These are phyloP conservation scores for Singerocomus inundabilis DNA, from an alignment of 1,284 basidiomycete species.

Conservation along the genomic window DNA sequence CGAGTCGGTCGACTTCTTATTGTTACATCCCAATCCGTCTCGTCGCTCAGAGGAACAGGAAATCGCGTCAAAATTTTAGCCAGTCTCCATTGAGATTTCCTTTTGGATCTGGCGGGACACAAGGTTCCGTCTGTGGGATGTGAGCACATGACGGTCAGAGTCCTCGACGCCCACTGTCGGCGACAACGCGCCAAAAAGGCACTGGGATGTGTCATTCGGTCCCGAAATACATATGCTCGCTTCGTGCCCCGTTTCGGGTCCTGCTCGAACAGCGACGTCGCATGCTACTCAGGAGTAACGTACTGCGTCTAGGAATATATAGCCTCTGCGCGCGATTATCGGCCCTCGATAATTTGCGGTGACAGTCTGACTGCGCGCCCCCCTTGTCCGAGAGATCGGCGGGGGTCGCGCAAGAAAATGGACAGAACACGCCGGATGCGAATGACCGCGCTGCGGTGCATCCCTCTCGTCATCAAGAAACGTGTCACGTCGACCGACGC, in stretches of 20 bases:
- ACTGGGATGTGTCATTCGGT: slow-evolving; percentile 6
- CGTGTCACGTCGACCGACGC: slow-evolving; percentile 24
- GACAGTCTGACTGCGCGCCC: too few species aligned
- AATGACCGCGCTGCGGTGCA: slow-evolving; percentile 10
- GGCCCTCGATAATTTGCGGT: too few species aligned
- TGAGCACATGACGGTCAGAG: background rate
- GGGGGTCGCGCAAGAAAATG: too few species aligned
- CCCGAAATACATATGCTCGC: slow-evolving; percentile 1
- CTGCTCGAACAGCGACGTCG: background rate
- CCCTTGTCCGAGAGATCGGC: too few species aligned
- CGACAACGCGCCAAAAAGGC: slow-evolving; percentile 1
- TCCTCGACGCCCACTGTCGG: slow-evolving; percentile 2
- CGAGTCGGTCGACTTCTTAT: too few species aligned
- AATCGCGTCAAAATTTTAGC: too few species aligned
- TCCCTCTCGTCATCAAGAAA: slow-evolving; percentile 13
- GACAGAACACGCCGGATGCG: too few species aligned
- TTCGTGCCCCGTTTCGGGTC: background rate
- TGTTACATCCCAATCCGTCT: too few species aligned
- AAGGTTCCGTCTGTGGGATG: background rate
- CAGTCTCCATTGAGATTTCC: slow-evolving; percentile 19
- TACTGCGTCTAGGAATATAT: background rate
- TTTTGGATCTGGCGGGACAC: background rate
- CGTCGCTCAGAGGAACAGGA: too few species aligned
- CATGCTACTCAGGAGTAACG: too few species aligned
- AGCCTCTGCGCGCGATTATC: background rate